Percentiles rank a stretch among this genome's conserved stretches.
Conservation (phyloP, 495 filamentous ascomycete genomes). For the Tuber borchii region DNA sequence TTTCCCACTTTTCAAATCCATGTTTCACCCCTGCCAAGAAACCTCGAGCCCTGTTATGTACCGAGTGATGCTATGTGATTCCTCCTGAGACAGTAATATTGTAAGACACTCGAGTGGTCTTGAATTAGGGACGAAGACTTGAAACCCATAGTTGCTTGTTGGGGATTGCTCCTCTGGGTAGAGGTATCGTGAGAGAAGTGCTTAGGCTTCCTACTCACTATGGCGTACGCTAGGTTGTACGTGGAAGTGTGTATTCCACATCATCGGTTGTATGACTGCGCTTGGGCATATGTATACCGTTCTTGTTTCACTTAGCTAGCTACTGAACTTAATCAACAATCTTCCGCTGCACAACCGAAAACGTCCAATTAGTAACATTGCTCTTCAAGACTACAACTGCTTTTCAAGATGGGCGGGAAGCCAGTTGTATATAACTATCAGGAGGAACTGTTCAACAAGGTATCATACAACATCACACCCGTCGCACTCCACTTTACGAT, state of each 20-base stretch:
- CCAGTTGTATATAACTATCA: not conserved
- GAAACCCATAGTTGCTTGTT: not conserved
- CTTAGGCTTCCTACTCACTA: no score
- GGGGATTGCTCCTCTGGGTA: no score
- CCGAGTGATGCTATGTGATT: not conserved
- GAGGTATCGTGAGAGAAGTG: no score
- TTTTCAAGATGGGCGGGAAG: not conserved
- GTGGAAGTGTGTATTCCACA: no score
- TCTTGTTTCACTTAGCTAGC: no score
- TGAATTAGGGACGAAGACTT: not conserved
- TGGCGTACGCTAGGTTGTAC: no score
- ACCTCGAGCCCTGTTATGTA: not conserved
- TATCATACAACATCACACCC: not conserved
- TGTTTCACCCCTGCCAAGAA: not conserved
- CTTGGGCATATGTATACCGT: no score
- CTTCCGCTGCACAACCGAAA: no score
- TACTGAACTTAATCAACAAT: no score
- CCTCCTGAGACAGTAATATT: not conserved
- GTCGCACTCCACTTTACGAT: not conserved
- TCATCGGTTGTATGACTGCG: no score
- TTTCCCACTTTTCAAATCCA: not conserved
- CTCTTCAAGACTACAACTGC: not conserved
- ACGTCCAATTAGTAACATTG: no score
- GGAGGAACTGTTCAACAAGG: not conserved
- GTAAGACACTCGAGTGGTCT: not conserved